phyloP scores from a whole-genome alignment of 2,329 filamentous ascomycete genomes.

The Corinectria fuckeliana region DNA sequence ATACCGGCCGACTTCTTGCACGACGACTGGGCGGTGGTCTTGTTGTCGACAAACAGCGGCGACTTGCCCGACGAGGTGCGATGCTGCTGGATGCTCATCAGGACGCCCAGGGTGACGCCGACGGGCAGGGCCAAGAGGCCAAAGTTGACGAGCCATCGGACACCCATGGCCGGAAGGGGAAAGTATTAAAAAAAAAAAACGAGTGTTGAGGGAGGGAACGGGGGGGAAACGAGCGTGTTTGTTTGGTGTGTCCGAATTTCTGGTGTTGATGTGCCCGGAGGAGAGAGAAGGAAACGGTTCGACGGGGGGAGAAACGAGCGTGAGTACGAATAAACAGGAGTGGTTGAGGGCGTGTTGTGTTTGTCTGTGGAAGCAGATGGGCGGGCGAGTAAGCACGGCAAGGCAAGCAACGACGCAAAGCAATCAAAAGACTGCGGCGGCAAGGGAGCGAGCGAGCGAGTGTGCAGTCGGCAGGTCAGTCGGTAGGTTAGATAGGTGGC shows the following conservation, averaged over 20 bases:
- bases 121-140: constrained; percentile 57
- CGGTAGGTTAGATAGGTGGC: neutral
- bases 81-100: constrained; percentile 56
- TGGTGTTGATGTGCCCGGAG: neutral
- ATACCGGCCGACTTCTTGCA: constrained; percentile 47
- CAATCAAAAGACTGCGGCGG: neutral
- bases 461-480: too few relatives aligned
- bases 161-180: constrained; percentile 40
- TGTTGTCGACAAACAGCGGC: constrained; percentile 50
- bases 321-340: neutral
- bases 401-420: neutral
- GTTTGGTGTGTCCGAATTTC: neutral
- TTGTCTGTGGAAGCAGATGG: too few relatives aligned
- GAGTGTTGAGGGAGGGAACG: neutral
- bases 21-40: constrained; percentile 28
- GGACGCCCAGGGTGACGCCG: constrained; percentile 55
- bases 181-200: neutral
- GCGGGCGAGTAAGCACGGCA: neutral
- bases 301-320: neutral
- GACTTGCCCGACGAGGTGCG: constrained; percentile 50
- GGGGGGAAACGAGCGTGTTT: neutral
- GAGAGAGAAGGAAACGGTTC: too few relatives aligned
- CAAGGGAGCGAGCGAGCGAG: neutral
- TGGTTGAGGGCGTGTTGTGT: neutral
- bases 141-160: constrained; percentile 56